Base-by-base conservation (phyloP, 768 basidiomycete species). In the Suillus cothurnatus region DNA sequence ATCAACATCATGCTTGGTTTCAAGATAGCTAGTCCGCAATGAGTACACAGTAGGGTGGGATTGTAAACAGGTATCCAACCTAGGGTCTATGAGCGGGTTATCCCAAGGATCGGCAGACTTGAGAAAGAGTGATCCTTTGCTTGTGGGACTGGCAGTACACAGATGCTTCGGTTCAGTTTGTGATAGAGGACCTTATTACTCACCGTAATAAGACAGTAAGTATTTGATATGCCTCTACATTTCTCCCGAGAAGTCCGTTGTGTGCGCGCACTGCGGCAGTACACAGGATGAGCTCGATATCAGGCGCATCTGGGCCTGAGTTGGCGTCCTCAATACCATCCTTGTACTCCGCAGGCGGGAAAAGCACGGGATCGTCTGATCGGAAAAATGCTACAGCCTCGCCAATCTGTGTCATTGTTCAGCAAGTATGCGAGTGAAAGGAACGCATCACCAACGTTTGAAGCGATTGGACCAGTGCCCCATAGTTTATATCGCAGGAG, bases 391-490 rank as follows among this genome's bases (percentile, higher is more conserved):
- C 66, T 8, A 64, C 71, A 45, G 68, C 61, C 47, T 71, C 70
- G 19, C 23, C 65, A n/a, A 43, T 39, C 70, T 71, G 68, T n/a
- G 15, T 2, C 36, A 9, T 28, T 38, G 19, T 53, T 38, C 38
- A 63, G 36, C 9, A 50, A 9, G 36, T 43, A 36, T 31, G 4
- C 11, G 19, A 39, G n/a, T 0, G 21, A 21, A 39, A 56, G 21
- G 38, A 28, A 28, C 21, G 55, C 32, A 28, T 14, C 9, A 41
- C 62, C n/a, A 64, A 87, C 87, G 63, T 86, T 87, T 7, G 76
- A 80, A 1, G 84, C 71, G 26, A 88, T 57, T 2, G 82, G 79
- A 0, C 88, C 88, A 26, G 71, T 80, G 1, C 78, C 76, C 31
- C 43, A 56, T 19, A 66, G 39, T 32, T 56, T 31, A 43, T 62